Evolutionary conservation across 2,329 filamentous ascomycete species (phyloP).

Genomic region (Aspergillus terreus): DNA sequence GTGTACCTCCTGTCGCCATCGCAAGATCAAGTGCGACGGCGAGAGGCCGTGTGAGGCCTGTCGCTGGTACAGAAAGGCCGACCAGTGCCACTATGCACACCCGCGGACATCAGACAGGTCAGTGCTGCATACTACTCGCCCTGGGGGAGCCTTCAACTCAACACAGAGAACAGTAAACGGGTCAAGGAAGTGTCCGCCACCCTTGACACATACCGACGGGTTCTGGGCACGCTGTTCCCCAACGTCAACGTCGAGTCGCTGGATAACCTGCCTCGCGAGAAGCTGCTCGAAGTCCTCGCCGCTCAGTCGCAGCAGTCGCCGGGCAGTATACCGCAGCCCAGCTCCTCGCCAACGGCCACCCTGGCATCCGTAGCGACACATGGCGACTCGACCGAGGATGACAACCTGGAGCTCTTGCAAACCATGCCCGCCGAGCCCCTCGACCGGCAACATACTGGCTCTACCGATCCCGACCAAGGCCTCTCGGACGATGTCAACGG

Average conservation of each 20-base stretch:
- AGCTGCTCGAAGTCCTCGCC: slow-evolving; percentile 51
- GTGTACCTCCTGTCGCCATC: slow-evolving; percentile 72
- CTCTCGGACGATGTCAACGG: slow-evolving; percentile 71
- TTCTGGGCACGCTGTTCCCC: slow-evolving; percentile 62
- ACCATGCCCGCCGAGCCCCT: slow-evolving; percentile 65
- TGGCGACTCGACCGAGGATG: slow-evolving; percentile 45
- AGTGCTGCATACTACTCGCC: slow-evolving; percentile 23
- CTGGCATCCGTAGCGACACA: slow-evolving; percentile 45
- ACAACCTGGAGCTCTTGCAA: slow-evolving; percentile 60
- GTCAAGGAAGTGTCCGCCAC: slow-evolving; percentile 60
- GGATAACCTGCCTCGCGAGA: slow-evolving; percentile 54
- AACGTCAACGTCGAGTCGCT: slow-evolving; percentile 52
- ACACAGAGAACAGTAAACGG: slow-evolving; percentile 21
- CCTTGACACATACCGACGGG: slow-evolving; percentile 61
- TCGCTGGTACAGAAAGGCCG: slow-evolving; percentile 74
- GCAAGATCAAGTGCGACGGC: slow-evolving; percentile 82
- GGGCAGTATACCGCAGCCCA: slow-evolving; percentile 33
- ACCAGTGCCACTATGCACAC: slow-evolving; percentile 77
- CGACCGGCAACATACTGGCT: slow-evolving; percentile 45
- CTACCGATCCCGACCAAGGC: slow-evolving; percentile 54
- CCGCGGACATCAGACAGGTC: slow-evolving; percentile 78
- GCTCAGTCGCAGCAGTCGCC: slow-evolving; percentile 32
- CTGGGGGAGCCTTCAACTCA: slow-evolving; percentile 6
- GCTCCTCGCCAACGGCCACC: slow-evolving; percentile 40
- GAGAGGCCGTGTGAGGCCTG: slow-evolving; percentile 79